Percentiles rank a stretch among this genome's conserved stretches.
Conservation (phyloP, 1,139 yeast species). For the Suhomyces anneliseae region DNA sequence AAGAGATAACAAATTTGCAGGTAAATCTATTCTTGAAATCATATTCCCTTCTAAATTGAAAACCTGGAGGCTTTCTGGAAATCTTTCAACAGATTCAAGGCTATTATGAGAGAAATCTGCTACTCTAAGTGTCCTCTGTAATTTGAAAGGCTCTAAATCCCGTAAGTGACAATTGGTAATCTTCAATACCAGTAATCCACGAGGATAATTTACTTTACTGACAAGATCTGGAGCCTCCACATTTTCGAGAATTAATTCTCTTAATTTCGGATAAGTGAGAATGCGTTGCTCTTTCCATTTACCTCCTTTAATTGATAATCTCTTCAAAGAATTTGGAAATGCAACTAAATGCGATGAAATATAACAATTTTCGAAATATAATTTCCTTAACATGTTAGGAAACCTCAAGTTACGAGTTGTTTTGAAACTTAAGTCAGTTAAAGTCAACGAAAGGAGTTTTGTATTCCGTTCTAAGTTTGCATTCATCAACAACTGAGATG, state of each 20-base stretch:
- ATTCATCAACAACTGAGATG: constrained; percentile 9
- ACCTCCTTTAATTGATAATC: constrained; percentile 11
- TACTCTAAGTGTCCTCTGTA: constrained; percentile 5
- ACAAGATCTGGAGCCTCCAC: constrained; percentile 9
- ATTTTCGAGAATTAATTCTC: constrained; percentile 11
- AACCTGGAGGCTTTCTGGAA: background rate
- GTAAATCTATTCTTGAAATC: constrained; percentile 2
- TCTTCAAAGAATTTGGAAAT: constrained; percentile 12
- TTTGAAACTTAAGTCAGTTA: constrained; percentile 12
- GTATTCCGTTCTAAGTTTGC: constrained; percentile 11
- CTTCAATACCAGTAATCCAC: constrained; percentile 7
- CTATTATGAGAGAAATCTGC: constrained; percentile 9
- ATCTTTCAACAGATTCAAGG: background rate
- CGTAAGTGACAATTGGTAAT: constrained; percentile 9
- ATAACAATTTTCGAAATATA: constrained; percentile 13
- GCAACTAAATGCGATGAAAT: constrained; percentile 14
- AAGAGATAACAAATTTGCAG: background rate
- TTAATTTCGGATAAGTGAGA: constrained; percentile 9
- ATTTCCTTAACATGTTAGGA: constrained; percentile 10
- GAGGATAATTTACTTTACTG: constrained; percentile 9
- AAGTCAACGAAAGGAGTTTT: constrained; percentile 11
- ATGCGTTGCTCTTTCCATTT: constrained; percentile 14
- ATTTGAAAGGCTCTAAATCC: constrained; percentile 4
- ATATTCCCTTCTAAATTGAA: constrained; percentile 6
- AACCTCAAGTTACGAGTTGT: constrained; percentile 12